phyloP scores from a whole-genome alignment of 305 asterid species.

The Fraxinus angustifolia region DNA sequence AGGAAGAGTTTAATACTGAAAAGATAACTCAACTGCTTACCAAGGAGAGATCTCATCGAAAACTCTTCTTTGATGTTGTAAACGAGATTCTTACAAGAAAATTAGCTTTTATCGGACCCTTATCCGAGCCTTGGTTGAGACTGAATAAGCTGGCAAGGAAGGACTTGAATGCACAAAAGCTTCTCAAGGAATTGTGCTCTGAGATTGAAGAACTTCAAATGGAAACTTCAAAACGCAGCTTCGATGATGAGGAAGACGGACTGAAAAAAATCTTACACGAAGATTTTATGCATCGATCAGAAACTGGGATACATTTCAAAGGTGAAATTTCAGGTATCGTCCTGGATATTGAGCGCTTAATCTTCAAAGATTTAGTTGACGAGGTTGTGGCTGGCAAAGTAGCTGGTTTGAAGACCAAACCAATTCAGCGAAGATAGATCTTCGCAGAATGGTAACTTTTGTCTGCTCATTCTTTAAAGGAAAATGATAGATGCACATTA shows the following conservation, averaged over 20 bases:
- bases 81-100: conserved; percentile 74
- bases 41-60: conserved; percentile 49
- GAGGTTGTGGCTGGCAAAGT: conserved; percentile 68
- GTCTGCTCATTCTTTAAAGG: neutral
- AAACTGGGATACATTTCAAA: conserved; percentile 47
- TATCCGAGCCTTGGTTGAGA: conserved; percentile 40
- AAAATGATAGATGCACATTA: too few species aligned
- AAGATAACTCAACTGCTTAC: conserved; percentile 29
- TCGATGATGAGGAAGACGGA: conserved; percentile 46
- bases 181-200: conserved; percentile 62
- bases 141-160: conserved; percentile 34
- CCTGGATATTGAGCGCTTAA: conserved; percentile 62
- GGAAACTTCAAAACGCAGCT: conserved; percentile 37
- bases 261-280: conserved; percentile 50
- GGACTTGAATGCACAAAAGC: conserved; percentile 61
- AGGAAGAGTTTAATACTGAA: conserved; percentile 28
- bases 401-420: conserved; percentile 37
- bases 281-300: conserved; percentile 57
- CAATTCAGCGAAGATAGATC: conserved; percentile 40
- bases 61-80: conserved; percentile 63
- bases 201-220: conserved; percentile 59
- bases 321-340: conserved; percentile 57
- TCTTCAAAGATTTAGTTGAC: conserved; percentile 72
- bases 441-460: conserved; percentile 33
- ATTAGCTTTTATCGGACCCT: conserved; percentile 33